phyloP scores from a whole-genome alignment of 1,284 basidiomycete species.

The Rhodofomes roseus region DNA sequence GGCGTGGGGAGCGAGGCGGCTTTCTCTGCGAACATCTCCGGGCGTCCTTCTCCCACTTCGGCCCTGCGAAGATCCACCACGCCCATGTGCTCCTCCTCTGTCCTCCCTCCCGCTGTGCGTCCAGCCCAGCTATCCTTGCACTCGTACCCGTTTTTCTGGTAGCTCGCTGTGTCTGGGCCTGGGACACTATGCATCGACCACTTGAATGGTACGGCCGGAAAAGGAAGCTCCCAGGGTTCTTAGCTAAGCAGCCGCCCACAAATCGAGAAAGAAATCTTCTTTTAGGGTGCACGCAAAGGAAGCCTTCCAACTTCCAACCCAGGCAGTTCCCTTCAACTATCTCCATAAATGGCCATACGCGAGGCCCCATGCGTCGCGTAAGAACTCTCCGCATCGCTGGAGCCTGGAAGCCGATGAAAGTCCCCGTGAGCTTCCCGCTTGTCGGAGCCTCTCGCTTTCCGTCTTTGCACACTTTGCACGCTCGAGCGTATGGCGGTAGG shows the following conservation, averaged over 20 bases:
- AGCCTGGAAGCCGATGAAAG: not conserved
- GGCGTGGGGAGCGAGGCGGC: conserved; percentile 6
- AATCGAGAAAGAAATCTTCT: not conserved
- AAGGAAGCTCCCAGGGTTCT: not conserved
- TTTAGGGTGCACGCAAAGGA: not conserved
- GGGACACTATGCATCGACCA: too few relatives aligned
- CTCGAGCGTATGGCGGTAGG: not conserved
- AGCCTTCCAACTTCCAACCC: not conserved
- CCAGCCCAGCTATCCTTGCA: not conserved
- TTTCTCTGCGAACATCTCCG: conserved; percentile 12
- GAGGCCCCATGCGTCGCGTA: not conserved
- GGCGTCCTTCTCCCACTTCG: not conserved
- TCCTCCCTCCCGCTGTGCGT: not conserved
- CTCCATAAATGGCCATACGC: not conserved
- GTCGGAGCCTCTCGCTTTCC: not conserved
- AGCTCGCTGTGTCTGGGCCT: not conserved
- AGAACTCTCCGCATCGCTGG: not conserved
- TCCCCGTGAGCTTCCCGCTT: not conserved
- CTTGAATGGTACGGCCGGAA: not conserved
- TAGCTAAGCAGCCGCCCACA: conserved; percentile 1
- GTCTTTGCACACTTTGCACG: not conserved
- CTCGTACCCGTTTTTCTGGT: not conserved
- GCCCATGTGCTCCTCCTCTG: not conserved
- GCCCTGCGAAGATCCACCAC: not conserved
- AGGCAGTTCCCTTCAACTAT: not conserved